Percentiles rank a stretch among this genome's conserved stretches.
phyloP scores from a whole-genome alignment of 345 rosid genomes.

The Aquilaria sinensis region DNA sequence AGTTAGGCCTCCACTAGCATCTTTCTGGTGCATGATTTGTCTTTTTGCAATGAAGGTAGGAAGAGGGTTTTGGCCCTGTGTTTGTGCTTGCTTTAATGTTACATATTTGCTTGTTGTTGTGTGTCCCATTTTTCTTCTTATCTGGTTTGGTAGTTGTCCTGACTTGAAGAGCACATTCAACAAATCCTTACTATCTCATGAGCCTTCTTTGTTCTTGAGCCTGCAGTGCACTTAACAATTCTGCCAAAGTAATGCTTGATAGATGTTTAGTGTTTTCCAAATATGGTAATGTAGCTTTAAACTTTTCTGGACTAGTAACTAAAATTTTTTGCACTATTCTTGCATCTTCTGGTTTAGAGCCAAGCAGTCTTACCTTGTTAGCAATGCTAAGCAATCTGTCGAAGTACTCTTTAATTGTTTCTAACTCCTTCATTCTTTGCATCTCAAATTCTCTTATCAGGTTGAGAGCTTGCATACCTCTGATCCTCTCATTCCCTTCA shows the following conservation, averaged over 20 bases:
- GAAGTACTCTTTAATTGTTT: too few relatives aligned
- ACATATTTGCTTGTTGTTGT: not conserved
- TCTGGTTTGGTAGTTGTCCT: not conserved
- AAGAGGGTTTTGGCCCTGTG: not conserved
- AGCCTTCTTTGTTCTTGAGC: not conserved
- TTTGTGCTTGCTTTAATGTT: not conserved
- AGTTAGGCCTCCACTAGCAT: not conserved
- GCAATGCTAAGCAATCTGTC: too few relatives aligned
- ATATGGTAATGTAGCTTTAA: too few relatives aligned
- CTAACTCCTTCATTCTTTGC: slow-evolving; percentile 4
- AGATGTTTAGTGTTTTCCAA: too few relatives aligned
- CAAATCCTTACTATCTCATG: not conserved
- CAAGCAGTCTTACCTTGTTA: too few relatives aligned
- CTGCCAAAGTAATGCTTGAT: not conserved
- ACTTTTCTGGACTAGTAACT: too few relatives aligned
- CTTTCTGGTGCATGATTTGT: not conserved
- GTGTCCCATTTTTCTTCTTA: not conserved
- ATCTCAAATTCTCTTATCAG: too few relatives aligned
- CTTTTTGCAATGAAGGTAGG: not conserved
- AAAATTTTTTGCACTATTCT: too few relatives aligned
- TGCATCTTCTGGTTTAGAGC: too few relatives aligned
- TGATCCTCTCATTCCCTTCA: too few relatives aligned
- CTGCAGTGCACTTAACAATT: not conserved
- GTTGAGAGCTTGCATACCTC: too few relatives aligned
- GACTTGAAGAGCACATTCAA: not conserved